Conservation (phyloP, 495 filamentous ascomycete species). For the Hyaloscypha hepaticicola region DNA sequence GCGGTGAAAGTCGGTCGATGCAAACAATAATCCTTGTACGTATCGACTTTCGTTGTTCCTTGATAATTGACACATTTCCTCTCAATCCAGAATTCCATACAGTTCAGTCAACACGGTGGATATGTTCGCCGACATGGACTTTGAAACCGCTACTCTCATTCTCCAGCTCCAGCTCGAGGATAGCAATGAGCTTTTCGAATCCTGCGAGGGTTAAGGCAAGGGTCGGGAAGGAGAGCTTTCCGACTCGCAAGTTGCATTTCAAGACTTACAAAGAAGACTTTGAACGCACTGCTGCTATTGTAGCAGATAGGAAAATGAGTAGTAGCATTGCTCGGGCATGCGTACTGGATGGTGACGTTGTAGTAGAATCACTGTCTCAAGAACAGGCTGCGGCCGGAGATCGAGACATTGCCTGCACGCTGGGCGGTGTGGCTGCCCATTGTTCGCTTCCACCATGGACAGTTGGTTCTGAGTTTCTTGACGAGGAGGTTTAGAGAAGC, state of each 20-base stretch:
- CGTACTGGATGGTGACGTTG: constrained; percentile 31
- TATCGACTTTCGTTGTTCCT: neutral
- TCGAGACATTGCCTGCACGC: constrained; percentile 23
- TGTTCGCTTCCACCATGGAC: constrained; percentile 4
- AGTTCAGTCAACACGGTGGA: neutral
- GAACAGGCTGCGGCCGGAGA: constrained; percentile 31
- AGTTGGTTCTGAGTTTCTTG: constrained; percentile 12
- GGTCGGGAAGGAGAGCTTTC: constrained; percentile 29
- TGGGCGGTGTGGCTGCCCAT: constrained; percentile 14
- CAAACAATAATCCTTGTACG: neutral
- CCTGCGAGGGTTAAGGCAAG: constrained; percentile 34
- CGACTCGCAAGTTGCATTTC: constrained; percentile 34
- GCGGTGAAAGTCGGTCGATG: neutral
- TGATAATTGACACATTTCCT: neutral
- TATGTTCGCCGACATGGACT: constrained; percentile 9
- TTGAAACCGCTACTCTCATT: constrained; percentile 13
- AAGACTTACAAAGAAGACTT: constrained; percentile 34
- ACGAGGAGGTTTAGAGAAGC: constrained; percentile 29
- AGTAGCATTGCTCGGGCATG: constrained; percentile 36
- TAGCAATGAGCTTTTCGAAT: constrained; percentile 20
- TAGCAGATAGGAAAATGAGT: constrained; percentile 34
- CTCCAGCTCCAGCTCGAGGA: constrained; percentile 35
- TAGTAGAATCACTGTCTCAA: constrained; percentile 24
- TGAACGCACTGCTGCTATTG: constrained; percentile 12
- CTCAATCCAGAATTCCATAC: neutral